Evolutionary conservation across 179 eudicot genomes (phyloP), one percentile per base, ranked within the genome.

Genomic region (Actinidia polygama): DNA sequence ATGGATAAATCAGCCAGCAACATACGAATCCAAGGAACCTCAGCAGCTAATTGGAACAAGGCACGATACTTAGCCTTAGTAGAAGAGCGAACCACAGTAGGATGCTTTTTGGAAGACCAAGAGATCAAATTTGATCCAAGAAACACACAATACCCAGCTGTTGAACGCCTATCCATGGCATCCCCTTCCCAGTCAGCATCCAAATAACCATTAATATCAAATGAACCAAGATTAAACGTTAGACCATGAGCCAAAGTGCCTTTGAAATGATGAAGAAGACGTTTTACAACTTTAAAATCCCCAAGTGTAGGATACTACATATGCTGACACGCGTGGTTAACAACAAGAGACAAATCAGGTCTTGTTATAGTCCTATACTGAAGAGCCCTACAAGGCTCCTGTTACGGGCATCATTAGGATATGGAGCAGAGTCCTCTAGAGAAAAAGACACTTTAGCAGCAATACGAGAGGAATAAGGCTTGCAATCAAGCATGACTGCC

Each of bases 191-290:
- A 80, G 71, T 70, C 77, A 18, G 55, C 55, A 73, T 58, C 99
- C 2, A 96, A 94, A 85, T 97, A 97, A 23, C 66, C n/a, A n/a
- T n/a, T 8, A 5, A 61, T 7, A 4, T 1, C 4, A n/a, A 61
- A 10, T 58, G 66, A n/a, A 4, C 66, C 66, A 61, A 10, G 66
- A 8, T 23, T 5, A 19, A 61, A 61, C 8, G 0, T 4, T 6
- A 19, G 2, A 5, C 66, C 66, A 0, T 61, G 66, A n/a, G 0
- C 7, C 10, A 61, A 2, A 4, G 26, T 61, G 6, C 24, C 66
- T 7, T 61, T 61, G 5, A n/a, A 0, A n/a, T 61, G 21, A 0
- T 24, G 6, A n/a, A 61, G 26, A n/a, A 61, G 7, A 1, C 66
- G 9, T 19, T 61, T 61, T 0, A 61, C 66, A 0, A 7, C 23